These are phyloP conservation scores for Vitis vinifera DNA, from an alignment of 164 flowering plant genomes.

Conservation along the genomic window ASM3070453v1 NC_081806.1:1621001-1621500, in stretches of 20 bases:
- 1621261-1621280: too few relatives aligned
- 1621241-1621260: too few relatives aligned
- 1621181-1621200: constrained; percentile 5
- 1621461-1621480: constrained; percentile 62
- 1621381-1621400: too few relatives aligned
- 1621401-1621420: too few relatives aligned
- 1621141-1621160: background rate
- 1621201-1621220: background rate
- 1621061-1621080: background rate
- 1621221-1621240: background rate
- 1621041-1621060: too few relatives aligned
- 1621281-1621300: background rate
- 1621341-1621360: too few relatives aligned
- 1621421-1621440: background rate
- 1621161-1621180: constrained; percentile 17
- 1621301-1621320: background rate
- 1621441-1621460: background rate
- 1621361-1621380: too few relatives aligned
- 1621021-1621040: too few relatives aligned
- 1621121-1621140: background rate
- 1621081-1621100: background rate
- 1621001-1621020: too few relatives aligned
- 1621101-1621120: background rate
- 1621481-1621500: constrained; percentile 52
- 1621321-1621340: too few relatives aligned